A percentile compares a stretch with the other conserved stretches of the same genome.
Conservation (phyloP, 2,329 filamentous ascomycete species). For the Calonectria pseudoreteaudii region DNA sequence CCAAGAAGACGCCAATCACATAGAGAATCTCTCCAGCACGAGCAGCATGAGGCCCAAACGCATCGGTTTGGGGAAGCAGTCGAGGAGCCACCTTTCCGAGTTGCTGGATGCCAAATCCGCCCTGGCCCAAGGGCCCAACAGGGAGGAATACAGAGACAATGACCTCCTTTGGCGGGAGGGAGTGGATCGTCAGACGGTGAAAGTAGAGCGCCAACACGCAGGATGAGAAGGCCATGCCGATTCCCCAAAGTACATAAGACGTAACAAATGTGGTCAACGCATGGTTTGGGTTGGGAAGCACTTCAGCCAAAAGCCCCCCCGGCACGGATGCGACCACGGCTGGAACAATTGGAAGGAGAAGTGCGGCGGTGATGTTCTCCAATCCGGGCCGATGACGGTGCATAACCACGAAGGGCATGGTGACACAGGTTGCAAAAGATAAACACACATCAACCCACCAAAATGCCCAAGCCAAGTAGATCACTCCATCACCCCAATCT, state of each 20-base stretch:
- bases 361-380: conserved; percentile 71
- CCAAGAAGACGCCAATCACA: conserved; percentile 63
- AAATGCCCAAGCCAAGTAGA: conserved; percentile 65
- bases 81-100: conserved; percentile 60
- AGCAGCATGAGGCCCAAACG: conserved; percentile 59
- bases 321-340: conserved; percentile 74
- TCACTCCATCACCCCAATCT: conserved; percentile 71
- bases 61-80: conserved; percentile 52
- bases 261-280: conserved; percentile 72
- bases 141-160: conserved; percentile 77
- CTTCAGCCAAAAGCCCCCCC: conserved; percentile 72
- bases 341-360: conserved; percentile 75
- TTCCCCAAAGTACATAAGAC: conserved; percentile 77
- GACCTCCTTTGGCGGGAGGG: conserved; percentile 73
- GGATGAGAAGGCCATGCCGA: conserved; percentile 69
- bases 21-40: conserved; percentile 62
- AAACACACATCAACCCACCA: conserved; percentile 69
- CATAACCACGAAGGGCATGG: conserved; percentile 68
- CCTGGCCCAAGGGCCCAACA: conserved; percentile 74
- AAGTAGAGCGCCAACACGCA: conserved; percentile 76
- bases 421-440: conserved; percentile 65
- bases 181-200: conserved; percentile 74
- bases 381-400: conserved; percentile 59
- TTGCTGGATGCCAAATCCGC: conserved; percentile 69
- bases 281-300: conserved; percentile 65